Conservation (phyloP, 129 eudicot species). For the Kitagawia praeruptora region DNA sequence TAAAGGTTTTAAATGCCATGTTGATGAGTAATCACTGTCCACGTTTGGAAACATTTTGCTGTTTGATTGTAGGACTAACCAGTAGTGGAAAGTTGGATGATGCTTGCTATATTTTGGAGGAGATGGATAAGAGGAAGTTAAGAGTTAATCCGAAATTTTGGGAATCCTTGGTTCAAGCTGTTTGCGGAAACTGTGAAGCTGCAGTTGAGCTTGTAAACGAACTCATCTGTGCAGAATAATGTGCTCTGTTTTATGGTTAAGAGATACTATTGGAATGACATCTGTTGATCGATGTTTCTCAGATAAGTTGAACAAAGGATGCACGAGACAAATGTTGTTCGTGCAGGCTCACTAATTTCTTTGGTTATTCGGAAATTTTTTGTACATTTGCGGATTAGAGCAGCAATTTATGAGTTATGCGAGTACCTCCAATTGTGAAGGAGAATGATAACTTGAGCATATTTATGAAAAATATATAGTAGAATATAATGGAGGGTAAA, state of each 20-base stretch:
- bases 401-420: no score
- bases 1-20: slow-evolving; percentile 71
- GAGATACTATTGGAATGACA: neutral
- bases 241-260: neutral
- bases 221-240: slow-evolving; percentile 18
- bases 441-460: no score
- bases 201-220: slow-evolving; percentile 18
- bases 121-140: slow-evolving; percentile 67
- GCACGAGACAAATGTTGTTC: neutral
- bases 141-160: slow-evolving; percentile 36
- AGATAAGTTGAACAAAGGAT: neutral
- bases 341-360: neutral
- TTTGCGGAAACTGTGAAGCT: slow-evolving; percentile 20
- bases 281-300: neutral
- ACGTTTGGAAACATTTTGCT: slow-evolving; percentile 64
- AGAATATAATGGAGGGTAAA: no score
- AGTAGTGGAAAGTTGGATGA: slow-evolving; percentile 46
- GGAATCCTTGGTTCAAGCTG: slow-evolving; percentile 47
- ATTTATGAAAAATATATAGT: no score
- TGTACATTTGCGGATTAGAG: no score
- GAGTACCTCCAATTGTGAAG: no score
- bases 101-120: slow-evolving; percentile 64
- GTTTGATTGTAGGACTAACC: slow-evolving; percentile 53
- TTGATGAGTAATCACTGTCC: slow-evolving; percentile 56
- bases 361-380: neutral